phyloP scores from a whole-genome alignment of 208 protist genomes.

The Entamoeba moshkovskii region DNA sequence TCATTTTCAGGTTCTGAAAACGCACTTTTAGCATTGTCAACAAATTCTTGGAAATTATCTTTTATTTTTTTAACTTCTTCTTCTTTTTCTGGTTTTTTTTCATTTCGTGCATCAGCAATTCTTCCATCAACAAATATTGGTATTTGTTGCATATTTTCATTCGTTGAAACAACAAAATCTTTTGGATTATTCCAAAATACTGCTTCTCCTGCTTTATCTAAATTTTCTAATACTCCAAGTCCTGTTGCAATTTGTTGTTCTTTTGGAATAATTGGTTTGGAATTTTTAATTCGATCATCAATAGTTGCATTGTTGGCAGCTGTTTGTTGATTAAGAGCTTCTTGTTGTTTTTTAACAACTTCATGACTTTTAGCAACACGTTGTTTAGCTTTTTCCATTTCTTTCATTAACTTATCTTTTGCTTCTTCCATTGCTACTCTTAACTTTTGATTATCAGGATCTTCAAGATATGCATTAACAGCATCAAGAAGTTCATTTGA shows the following conservation, averaged over 20 bases:
- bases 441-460: neutral
- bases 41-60: neutral
- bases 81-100: neutral
- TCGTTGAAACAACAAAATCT: neutral
- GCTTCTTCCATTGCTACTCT: neutral
- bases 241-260: neutral
- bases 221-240: neutral
- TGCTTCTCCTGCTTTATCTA: neutral
- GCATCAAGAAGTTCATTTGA: neutral
- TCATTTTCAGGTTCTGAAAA: constrained; percentile 1
- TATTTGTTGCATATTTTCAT: neutral
- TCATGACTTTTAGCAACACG: neutral
- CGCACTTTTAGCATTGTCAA: neutral
- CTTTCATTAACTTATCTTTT: neutral
- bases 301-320: neutral
- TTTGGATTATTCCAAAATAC: neutral
- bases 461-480: neutral
- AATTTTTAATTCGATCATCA: neutral
- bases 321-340: neutral
- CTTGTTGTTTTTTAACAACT: neutral
- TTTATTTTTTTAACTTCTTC: neutral
- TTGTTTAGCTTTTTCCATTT: neutral
- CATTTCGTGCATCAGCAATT: neutral
- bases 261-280: neutral
- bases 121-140: neutral